Percentiles rank a stretch among this genome's conserved stretches.
Conservation (phyloP, 129 eudicot genomes). For the Flaveria ramosissima region DNA sequence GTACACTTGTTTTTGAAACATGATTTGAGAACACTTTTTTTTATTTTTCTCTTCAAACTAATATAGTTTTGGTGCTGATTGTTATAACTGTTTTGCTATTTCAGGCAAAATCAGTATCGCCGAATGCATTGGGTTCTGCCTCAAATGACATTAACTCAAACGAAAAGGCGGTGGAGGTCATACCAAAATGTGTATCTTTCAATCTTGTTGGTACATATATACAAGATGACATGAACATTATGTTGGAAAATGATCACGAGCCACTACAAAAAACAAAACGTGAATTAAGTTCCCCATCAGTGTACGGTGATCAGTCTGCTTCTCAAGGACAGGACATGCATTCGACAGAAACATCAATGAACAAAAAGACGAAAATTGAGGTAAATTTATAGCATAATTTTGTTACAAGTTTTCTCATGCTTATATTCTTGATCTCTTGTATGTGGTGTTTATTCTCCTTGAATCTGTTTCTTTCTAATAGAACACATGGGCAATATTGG, state of each 20-base stretch:
- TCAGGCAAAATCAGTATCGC: slow-evolving; percentile 35
- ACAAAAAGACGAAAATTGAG: slow-evolving; percentile 25
- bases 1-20: slow-evolving; percentile 22
- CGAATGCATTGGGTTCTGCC: slow-evolving; percentile 17
- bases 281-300: slow-evolving; percentile 7
- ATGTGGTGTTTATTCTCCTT: background rate
- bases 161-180: slow-evolving; percentile 1
- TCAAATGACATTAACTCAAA: slow-evolving; percentile 14
- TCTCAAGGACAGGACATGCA: background rate
- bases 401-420: slow-evolving; percentile 1
- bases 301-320: slow-evolving; percentile 6
- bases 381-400: background rate
- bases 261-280: slow-evolving; percentile 4
- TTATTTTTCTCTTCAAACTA: background rate
- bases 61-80: slow-evolving; percentile 8
- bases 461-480: slow-evolving; percentile 4
- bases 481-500: slow-evolving; percentile 24
- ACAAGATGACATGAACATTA: background rate
- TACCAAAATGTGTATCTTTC: slow-evolving; percentile 5
- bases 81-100: slow-evolving; percentile 20
- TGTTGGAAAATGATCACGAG: background rate
- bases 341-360: background rate
- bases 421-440: background rate
- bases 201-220: background rate
- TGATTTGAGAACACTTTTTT: slow-evolving; percentile 3